phyloP scores from a whole-genome alignment of 139 green algal species.

The Picochlorum sp. region DNA sequence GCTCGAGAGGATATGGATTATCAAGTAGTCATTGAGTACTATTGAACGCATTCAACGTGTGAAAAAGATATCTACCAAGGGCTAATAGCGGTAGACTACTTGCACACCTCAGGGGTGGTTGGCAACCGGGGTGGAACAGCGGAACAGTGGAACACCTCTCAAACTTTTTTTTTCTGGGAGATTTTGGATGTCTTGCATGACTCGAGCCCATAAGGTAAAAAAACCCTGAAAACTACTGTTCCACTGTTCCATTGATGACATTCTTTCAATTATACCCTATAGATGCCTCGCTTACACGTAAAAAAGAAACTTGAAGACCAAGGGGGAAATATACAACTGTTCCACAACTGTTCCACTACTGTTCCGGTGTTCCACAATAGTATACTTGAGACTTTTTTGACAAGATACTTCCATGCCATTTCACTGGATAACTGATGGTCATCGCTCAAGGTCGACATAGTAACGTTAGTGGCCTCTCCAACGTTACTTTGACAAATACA shows the following conservation, averaged over 20 bases:
- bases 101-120: not conserved
- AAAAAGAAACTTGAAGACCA: conserved; percentile 1
- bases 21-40: not conserved
- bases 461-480: not conserved
- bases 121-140: not conserved
- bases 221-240: not conserved
- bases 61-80: not conserved
- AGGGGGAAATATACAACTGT: not conserved
- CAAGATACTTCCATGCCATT: not conserved
- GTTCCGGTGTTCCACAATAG: not conserved
- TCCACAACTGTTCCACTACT: not conserved
- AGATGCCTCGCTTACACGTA: conserved; percentile 1
- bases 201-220: not conserved
- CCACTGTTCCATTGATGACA: conserved; percentile 1
- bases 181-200: conserved; percentile 1
- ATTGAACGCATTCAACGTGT: not conserved
- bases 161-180: not conserved
- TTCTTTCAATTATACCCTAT: not conserved
- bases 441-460: not conserved
- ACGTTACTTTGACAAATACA: not conserved
- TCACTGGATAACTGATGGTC: not conserved
- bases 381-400: not conserved
- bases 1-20: not conserved
- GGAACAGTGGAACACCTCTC: not conserved
- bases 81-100: not conserved